Base-by-base conservation (phyloP, 768 basidiomycete species). In the Infundibulicybe gibba region DNA sequence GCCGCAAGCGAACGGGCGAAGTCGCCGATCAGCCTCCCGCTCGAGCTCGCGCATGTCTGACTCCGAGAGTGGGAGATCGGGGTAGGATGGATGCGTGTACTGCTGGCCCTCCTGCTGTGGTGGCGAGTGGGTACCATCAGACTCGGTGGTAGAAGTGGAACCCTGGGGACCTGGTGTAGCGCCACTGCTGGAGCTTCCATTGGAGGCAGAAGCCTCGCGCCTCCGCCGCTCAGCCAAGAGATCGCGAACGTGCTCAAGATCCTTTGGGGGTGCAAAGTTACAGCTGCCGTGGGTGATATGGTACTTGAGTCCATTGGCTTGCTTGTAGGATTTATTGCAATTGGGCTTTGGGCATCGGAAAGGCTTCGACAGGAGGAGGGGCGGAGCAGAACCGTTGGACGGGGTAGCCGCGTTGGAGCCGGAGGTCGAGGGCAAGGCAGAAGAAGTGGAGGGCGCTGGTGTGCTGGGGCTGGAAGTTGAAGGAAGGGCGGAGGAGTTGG, bases 261-360 rank as follows among this genome's bases (percentile, higher is more conserved):
- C 87, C 65, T 93, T 92, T 32, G 87, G 87, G 4, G 93, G 91
- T 0, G 90, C 87, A 63, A 93, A 95, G 64, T 92, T 93, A 67
- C 94, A 97, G 52, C 85, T 86, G 8, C 94, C 92, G 61, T 92
- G 91, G 8, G 87, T 89, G 75, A 92, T 85, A 65, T 94, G 91
- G 67, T 94, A 94, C 72, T 97, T 95, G 58, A 97, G 74, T 10
- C 94, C 85, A 55, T 97, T 97, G 37, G 90, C 90, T 66, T 95
- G 93, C 73, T 95, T 95, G 74, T 95, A 97, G 43, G 80, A 80
- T 75, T 97, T 97, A 71, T 90, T 92, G 74, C 94, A 97, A 53
- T 93, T 92, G 0, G 90, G 83, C 63, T 94, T 94, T 9, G 94
- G 94, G 72, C 94, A 97, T 40, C 82, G 77, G 80, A 93, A 94